These are phyloP conservation scores for Kondoa subrosea DNA, from an alignment of 768 basidiomycete genomes.

Conservation along the genomic window DNA sequence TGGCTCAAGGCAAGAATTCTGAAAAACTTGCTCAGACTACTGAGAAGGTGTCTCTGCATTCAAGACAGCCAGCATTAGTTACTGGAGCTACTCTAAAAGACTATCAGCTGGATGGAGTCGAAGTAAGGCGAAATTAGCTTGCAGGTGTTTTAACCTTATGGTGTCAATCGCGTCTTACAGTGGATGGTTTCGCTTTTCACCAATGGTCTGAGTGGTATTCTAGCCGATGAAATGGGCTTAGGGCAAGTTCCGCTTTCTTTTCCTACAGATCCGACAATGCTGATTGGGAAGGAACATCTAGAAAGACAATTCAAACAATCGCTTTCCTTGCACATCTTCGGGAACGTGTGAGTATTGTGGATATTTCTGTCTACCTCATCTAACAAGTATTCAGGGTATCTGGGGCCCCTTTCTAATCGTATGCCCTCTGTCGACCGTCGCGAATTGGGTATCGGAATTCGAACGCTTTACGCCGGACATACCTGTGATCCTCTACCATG, in stretches of 20 bases:
- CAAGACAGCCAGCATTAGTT: slow-evolving; percentile 55
- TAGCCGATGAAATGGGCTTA: slow-evolving; percentile 28
- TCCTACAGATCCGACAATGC: not conserved
- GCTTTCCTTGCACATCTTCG: slow-evolving; percentile 82
- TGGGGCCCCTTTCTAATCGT: slow-evolving; percentile 68
- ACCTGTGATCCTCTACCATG: slow-evolving; percentile 80
- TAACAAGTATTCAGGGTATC: slow-evolving; percentile 38
- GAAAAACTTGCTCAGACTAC: not conserved
- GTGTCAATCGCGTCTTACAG: not conserved
- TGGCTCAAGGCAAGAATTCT: not conserved
- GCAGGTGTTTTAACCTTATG: slow-evolving; percentile 17
- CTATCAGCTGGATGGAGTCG: slow-evolving; percentile 83
- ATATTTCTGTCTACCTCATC: not conserved
- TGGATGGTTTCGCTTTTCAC: not conserved
- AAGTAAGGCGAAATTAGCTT: slow-evolving; percentile 42
- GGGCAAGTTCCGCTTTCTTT: not conserved
- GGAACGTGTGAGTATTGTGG: slow-evolving; percentile 41
- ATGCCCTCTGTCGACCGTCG: slow-evolving; percentile 74
- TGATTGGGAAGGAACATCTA: slow-evolving; percentile 11
- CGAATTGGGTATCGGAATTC: slow-evolving; percentile 19
- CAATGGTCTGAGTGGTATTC: slow-evolving; percentile 7
- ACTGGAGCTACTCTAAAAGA: slow-evolving; percentile 72
- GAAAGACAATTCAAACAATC: slow-evolving; percentile 82
- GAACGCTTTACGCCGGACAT: slow-evolving; percentile 29
- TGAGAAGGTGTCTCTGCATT: slow-evolving; percentile 1